These are phyloP conservation scores for Stephania cephalantha DNA, from an alignment of 164 flowering plant species.

Conservation along the genomic window DNA sequence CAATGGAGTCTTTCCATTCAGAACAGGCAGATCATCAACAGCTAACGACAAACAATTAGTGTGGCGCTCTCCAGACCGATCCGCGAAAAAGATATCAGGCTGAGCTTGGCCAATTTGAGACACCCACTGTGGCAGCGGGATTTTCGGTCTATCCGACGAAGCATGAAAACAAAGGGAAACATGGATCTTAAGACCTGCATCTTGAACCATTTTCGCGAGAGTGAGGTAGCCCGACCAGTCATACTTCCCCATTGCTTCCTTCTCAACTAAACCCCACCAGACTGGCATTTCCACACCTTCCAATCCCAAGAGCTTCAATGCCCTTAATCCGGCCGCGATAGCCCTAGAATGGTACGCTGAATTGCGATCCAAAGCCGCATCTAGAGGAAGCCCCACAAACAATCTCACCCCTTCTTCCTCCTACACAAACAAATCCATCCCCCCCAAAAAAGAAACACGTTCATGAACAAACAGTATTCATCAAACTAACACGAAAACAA, in stretches of 20 bases:
- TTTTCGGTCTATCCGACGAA: constrained; percentile 32
- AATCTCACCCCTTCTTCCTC: constrained; percentile 33
- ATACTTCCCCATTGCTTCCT: constrained; percentile 60
- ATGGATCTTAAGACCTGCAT: constrained; percentile 70
- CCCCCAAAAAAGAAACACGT: no score
- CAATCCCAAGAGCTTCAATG: constrained; percentile 82
- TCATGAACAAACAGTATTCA: no score
- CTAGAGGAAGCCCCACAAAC: constrained; percentile 78
- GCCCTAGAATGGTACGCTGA: constrained; percentile 62
- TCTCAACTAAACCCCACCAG: constrained; percentile 95
- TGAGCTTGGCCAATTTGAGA: constrained; percentile 50
- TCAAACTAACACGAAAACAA: no score
- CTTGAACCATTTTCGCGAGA: constrained; percentile 72
- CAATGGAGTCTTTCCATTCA: constrained; percentile 69
- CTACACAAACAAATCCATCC: constrained; percentile 8
- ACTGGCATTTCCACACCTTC: constrained; percentile 91
- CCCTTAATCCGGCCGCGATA: constrained; percentile 68
- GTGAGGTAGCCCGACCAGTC: constrained; percentile 76
- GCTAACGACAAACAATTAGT: constrained; percentile 65
- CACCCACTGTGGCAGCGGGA: constrained; percentile 79
- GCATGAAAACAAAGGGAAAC: constrained; percentile 78
- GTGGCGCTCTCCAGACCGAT: constrained; percentile 51
- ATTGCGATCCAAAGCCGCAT: constrained; percentile 55
- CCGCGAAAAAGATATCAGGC: constrained; percentile 55
- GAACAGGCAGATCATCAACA: constrained; percentile 72